Evolutionary conservation across 2,329 filamentous ascomycete genomes (phyloP).

Genomic region (Hypomyces perniciosus): DNA sequence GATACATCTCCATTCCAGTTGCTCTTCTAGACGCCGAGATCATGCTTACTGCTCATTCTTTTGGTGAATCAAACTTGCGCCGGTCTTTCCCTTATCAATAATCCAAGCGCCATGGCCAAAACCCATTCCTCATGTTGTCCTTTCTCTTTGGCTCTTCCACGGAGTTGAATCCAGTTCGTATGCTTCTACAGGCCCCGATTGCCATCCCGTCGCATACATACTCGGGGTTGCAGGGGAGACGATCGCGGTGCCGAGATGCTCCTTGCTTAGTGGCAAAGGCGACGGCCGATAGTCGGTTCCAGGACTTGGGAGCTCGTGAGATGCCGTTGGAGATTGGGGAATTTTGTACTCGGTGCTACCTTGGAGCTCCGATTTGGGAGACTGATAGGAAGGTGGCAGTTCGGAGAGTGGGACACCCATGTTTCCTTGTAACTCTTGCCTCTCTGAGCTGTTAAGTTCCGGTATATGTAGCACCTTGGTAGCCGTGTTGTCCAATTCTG

Average conservation of each 20-base stretch:
- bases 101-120: too few relatives aligned
- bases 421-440: slow-evolving; percentile 19
- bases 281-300: slow-evolving; percentile 15
- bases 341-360: slow-evolving; percentile 18
- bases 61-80: too few relatives aligned
- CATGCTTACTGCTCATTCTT: too few relatives aligned
- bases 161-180: slow-evolving; percentile 25
- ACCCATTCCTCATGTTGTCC: too few relatives aligned
- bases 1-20: too few relatives aligned
- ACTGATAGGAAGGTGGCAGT: slow-evolving; percentile 18
- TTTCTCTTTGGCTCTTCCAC: not conserved
- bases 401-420: slow-evolving; percentile 17
- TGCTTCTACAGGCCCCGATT: slow-evolving; percentile 30
- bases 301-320: slow-evolving; percentile 21
- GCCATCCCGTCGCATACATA: slow-evolving; percentile 21
- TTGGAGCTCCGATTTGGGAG: slow-evolving; percentile 23
- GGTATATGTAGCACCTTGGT: slow-evolving; percentile 7
- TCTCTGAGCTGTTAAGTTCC: slow-evolving; percentile 20
- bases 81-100: too few relatives aligned
- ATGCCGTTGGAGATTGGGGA: slow-evolving; percentile 12
- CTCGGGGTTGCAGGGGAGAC: slow-evolving; percentile 11
- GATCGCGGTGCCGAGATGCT: slow-evolving; percentile 5
- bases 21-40: too few relatives aligned
- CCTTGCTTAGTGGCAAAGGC: slow-evolving; percentile 12
- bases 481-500: slow-evolving; percentile 22